A percentile compares a stretch with the other conserved stretches of the same genome.
Evolutionary conservation across 2,329 filamentous ascomycete species (phyloP).

Genomic region (Exophiala dermatitidis): DNA sequence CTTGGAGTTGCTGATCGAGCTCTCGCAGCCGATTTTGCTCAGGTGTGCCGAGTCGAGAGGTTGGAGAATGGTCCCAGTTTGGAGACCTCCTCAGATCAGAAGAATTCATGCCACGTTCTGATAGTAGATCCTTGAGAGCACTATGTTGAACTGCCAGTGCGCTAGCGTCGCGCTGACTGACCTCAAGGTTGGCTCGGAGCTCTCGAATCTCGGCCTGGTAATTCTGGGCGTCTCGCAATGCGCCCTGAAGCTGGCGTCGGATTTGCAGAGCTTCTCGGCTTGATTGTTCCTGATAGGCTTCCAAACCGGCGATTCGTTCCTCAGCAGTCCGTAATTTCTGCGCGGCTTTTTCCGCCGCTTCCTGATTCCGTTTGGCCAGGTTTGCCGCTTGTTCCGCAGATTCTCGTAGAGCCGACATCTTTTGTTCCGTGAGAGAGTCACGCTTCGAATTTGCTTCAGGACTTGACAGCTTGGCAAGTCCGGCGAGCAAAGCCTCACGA

Average conservation of each 20-base stretch:
- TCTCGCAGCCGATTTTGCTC: constrained; percentile 73
- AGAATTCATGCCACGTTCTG: constrained; percentile 78
- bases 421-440: constrained; percentile 48
- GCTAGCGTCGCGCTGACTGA: constrained; percentile 87
- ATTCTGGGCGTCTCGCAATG: constrained; percentile 75
- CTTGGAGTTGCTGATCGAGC: constrained; percentile 78
- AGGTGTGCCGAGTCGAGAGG: constrained; percentile 67
- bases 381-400: constrained; percentile 72
- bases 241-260: constrained; percentile 78
- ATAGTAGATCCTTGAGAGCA: constrained; percentile 84
- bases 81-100: constrained; percentile 65
- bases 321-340: constrained; percentile 88
- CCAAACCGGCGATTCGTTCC: constrained; percentile 90
- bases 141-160: constrained; percentile 86
- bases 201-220: constrained; percentile 74
- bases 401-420: constrained; percentile 65
- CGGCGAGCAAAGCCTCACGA: constrained; percentile 70
- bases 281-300: constrained; percentile 94
- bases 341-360: constrained; percentile 75
- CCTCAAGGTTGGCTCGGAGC: constrained; percentile 71
- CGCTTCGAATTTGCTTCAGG: constrained; percentile 37
- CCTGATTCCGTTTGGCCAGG: constrained; percentile 79
- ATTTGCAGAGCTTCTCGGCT: constrained; percentile 88
- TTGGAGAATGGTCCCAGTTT: constrained; percentile 60
- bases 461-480: constrained; percentile 64